phyloP scores from a whole-genome alignment of 2,329 filamentous ascomycete species.

The Cytospora piceicola region DNA sequence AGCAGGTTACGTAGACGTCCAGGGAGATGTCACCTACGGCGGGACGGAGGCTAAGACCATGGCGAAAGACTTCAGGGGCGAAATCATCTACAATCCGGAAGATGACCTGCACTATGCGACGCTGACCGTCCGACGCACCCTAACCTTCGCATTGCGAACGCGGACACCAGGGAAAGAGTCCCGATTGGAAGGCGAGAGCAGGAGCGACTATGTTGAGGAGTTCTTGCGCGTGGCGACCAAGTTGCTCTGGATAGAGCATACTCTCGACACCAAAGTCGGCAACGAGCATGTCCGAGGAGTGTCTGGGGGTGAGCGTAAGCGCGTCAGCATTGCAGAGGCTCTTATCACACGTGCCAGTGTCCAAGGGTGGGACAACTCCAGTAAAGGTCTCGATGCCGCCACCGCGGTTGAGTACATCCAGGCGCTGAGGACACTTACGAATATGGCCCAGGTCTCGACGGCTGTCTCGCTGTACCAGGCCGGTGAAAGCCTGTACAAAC shows the following conservation, averaged over 20 bases:
- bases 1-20: slow-evolving; percentile 19
- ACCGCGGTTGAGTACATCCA: slow-evolving; percentile 76
- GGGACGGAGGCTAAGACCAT: slow-evolving; percentile 63
- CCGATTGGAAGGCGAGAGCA: slow-evolving; percentile 61
- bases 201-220: slow-evolving; percentile 60
- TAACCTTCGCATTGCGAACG: slow-evolving; percentile 75
- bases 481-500: slow-evolving; percentile 35
- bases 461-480: slow-evolving; percentile 75
- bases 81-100: slow-evolving; percentile 85
- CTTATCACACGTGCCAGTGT: slow-evolving; percentile 60
- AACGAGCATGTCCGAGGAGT: slow-evolving; percentile 69
- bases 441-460: slow-evolving; percentile 65
- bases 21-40: slow-evolving; percentile 14
- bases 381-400: slow-evolving; percentile 71
- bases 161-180: slow-evolving; percentile 59
- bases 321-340: slow-evolving; percentile 67
- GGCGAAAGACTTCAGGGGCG: slow-evolving; percentile 76
- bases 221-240: slow-evolving; percentile 74
- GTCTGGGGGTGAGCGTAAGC: slow-evolving; percentile 69
- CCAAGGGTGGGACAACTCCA: slow-evolving; percentile 73
- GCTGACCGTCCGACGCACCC: slow-evolving; percentile 75
- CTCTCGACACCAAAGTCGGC: slow-evolving; percentile 67
- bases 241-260: slow-evolving; percentile 72
- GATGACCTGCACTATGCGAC: slow-evolving; percentile 81
- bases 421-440: slow-evolving; percentile 68